phyloP scores from a whole-genome alignment of 768 basidiomycete species.

The Nidula microcarpa region DNA sequence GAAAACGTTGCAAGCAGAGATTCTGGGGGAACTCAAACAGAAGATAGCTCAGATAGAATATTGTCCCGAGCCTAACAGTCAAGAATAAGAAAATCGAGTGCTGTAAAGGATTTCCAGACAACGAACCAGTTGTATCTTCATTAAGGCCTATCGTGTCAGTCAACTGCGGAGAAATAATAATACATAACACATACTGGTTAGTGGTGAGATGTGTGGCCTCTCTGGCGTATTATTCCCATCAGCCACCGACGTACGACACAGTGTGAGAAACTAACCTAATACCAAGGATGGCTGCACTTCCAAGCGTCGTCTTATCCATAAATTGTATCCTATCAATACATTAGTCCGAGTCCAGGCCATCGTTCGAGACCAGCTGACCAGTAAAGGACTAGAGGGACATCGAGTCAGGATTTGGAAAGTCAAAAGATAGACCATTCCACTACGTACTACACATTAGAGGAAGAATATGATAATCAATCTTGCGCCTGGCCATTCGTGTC shows the following conservation, averaged over 20 bases:
- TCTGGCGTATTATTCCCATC: slow-evolving; percentile 23
- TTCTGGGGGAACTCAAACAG: slow-evolving; percentile 75
- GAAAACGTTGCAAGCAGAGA: slow-evolving; percentile 65
- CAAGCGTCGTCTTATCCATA: slow-evolving; percentile 75
- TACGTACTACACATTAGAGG: slow-evolving; percentile 71
- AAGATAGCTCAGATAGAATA: slow-evolving; percentile 72
- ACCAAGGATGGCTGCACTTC: slow-evolving; percentile 65
- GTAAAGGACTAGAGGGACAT: slow-evolving; percentile 41
- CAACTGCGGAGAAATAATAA: not conserved
- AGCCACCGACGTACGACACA: not conserved
- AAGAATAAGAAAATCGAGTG: not conserved
- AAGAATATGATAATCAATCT: slow-evolving; percentile 66
- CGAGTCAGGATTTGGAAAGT: not conserved
- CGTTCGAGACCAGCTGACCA: slow-evolving; percentile 30
- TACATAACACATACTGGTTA: slow-evolving; percentile 42
- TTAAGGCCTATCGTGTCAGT: not conserved
- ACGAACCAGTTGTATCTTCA: slow-evolving; percentile 63
- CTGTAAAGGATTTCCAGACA: not conserved
- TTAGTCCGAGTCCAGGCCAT: not conserved
- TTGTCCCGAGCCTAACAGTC: slow-evolving; percentile 63
- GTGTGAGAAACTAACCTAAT: slow-evolving; percentile 43
- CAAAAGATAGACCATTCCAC: not conserved
- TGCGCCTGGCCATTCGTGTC: slow-evolving; percentile 29
- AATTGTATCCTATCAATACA: slow-evolving; percentile 56
- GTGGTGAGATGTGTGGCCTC: slow-evolving; percentile 59